A percentile compares a stretch with the other conserved stretches of the same genome.
These are phyloP conservation scores for Glycine tomentella DNA, from an alignment of 306 rosid genomes.

Conservation along the genomic window DNA sequence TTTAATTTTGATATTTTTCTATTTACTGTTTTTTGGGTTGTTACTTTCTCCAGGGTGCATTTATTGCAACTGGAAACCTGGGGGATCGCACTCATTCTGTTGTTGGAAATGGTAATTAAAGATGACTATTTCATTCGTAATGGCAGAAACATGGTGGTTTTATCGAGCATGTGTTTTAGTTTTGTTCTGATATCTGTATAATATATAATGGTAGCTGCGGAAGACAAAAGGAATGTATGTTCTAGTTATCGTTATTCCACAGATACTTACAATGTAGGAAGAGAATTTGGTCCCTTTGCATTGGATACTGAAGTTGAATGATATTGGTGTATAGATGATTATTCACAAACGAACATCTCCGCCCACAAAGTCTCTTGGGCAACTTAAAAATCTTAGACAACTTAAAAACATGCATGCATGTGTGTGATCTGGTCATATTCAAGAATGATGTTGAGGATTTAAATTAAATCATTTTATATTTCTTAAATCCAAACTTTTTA, in stretches of 20 bases:
- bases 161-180: background rate
- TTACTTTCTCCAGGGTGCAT: conserved; percentile 54
- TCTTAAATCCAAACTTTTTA: too few relatives aligned
- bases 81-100: conserved; percentile 59
- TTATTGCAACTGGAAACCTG: conserved; percentile 49
- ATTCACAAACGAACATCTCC: background rate
- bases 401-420: too few relatives aligned
- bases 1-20: background rate
- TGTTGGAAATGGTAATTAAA: conserved; percentile 63
- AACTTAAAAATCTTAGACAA: too few relatives aligned
- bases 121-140: background rate
- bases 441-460: too few relatives aligned
- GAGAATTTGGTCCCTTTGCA: background rate
- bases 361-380: too few relatives aligned
- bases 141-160: background rate
- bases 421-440: too few relatives aligned
- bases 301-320: background rate
- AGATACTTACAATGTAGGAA: background rate
- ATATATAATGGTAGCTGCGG: background rate
- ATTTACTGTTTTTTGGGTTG: background rate
- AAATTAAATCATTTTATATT: too few relatives aligned
- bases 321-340: background rate
- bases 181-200: background rate
- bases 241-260: background rate
- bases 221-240: background rate